Evolutionary conservation across 2,329 filamentous ascomycete species (phyloP).

Genomic region (Sclerotinia subarctica): DNA sequence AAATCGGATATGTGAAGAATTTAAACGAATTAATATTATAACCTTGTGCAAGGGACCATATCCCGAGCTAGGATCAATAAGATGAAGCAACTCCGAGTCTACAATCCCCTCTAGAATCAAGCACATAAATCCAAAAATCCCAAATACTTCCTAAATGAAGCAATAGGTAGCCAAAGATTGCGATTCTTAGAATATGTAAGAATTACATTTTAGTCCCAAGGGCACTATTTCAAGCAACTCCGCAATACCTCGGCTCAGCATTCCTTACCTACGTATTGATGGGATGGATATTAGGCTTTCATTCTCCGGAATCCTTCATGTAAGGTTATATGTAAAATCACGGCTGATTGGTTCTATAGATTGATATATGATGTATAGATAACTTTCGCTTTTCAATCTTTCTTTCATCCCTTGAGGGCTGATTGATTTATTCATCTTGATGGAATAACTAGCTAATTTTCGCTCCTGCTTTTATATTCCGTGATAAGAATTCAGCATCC

Average conservation of each 20-base stretch:
- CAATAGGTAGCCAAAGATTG: too few relatives aligned
- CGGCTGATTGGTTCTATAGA: not conserved
- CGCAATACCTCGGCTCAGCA: not conserved
- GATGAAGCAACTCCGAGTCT: not conserved
- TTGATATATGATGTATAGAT: not conserved
- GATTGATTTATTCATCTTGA: too few relatives aligned
- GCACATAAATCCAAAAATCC: too few relatives aligned
- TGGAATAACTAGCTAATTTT: not conserved
- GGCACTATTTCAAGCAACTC: not conserved
- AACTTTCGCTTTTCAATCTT: not conserved
- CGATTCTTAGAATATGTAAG: not conserved
- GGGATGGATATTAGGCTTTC: not conserved
- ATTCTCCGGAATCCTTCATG: not conserved
- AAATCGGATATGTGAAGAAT: not conserved
- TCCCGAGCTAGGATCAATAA: too few relatives aligned
- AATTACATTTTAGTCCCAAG: not conserved
- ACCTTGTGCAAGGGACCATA: too few relatives aligned
- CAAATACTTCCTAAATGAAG: not conserved
- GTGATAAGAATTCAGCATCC: not conserved
- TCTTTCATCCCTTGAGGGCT: too few relatives aligned
- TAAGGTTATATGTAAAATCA: too few relatives aligned
- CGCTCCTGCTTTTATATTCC: not conserved
- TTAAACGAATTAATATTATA: too few relatives aligned
- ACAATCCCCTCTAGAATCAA: not conserved
- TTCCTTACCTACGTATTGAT: not conserved